Base-by-base conservation (phyloP, 2,329 filamentous ascomycete genomes). In the Dactylonectria macrodidyma region DNA sequence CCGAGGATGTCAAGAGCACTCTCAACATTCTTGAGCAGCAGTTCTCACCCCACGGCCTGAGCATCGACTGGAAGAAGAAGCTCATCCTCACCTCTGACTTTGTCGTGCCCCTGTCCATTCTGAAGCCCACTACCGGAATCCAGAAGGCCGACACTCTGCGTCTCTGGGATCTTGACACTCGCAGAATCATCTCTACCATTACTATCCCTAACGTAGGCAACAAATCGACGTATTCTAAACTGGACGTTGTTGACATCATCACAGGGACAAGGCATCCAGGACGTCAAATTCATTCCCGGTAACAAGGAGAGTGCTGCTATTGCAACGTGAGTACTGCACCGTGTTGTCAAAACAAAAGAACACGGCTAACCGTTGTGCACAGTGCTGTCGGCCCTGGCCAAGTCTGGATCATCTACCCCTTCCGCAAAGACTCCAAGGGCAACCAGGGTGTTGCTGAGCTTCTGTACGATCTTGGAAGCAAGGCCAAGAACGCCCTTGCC, bases 381-480 rank as follows among this genome's bases (percentile, higher is more conserved):
- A 83, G 80, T 12, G 88, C 89, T 16, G 88, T 91, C 22, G 84
- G 86, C 36, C 84, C 86, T 3, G 89, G 88, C 10, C 84, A 90
- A 73, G 87, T 90, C 71, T 91, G 89, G 89, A 87, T 90, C 77
- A 90, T 91, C 79, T 91, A 91, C 76, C 89, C 89, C 24, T 86
- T 87, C 82, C 86, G 87, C 70, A 85, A 82, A 68, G 83, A 89
- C 72, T 76, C 82, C 8, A 82, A 86, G 24, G 89, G 88, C 60
- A 86, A 87, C 54, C 88, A 86, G 69, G 89, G 89, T 63, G 84
- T 86, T 8, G 85, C 88, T 5, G 84, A 91, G 77, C 82, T 88
- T 0, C 85, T 91, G 30, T 89, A 83, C 72, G 87, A 90, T 68
- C 84, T 91, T 26, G 89, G 89, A 3, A 80, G 82, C 48, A 86